Evolutionary conservation across 306 rosid genomes (phyloP), one percentile per base, ranked within the genome.

Genomic region (Quercus alba): DNA sequence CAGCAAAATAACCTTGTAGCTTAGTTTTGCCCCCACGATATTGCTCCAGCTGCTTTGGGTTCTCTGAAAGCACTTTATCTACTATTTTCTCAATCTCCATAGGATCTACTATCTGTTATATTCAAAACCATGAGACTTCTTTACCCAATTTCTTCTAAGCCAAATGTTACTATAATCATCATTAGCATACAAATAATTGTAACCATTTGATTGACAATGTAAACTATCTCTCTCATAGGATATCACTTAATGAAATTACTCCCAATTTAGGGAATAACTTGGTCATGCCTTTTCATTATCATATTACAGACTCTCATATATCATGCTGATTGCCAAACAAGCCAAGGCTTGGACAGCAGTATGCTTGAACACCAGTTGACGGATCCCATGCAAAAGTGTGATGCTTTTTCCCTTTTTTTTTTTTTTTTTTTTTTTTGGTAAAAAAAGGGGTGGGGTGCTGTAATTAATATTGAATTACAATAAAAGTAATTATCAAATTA

Each of bases 21-120:
- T 93, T 95, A 70, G 96, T 91, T 83, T 86, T 95, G 61, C 98
- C 99, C 25, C 97, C 87, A 6, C 90, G 94, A 56, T 88, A 93
- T 83, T 95, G 97, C 81, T 90, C 98, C 35, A 91, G 71, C 84
- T 95, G 98, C 83, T 95, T 93, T 13, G 99, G 99, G 82, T 93
- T 95, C 70, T 93, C 99, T 0, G 85, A 88, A 73, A 95, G 63
- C 77, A 91, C 93, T 67, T 87, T 86, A 59, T 86, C 94, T 63
- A 95, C 98, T 90, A 93, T 85, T 86, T 84, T 89, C 81, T 89
- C 97, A 80, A 93, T 95, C 92, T 95, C 97, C 51, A 31, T 70
- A n/a, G 98, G 93, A 87, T 95, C 99, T 78, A 69, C 86, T 77
- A 93, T 91, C 99, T 93, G 93, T 82, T 71, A 77, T 63, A 80